phyloP scores from a whole-genome alignment of 768 basidiomycete species.

The Podaxis mareebaensis region DNA sequence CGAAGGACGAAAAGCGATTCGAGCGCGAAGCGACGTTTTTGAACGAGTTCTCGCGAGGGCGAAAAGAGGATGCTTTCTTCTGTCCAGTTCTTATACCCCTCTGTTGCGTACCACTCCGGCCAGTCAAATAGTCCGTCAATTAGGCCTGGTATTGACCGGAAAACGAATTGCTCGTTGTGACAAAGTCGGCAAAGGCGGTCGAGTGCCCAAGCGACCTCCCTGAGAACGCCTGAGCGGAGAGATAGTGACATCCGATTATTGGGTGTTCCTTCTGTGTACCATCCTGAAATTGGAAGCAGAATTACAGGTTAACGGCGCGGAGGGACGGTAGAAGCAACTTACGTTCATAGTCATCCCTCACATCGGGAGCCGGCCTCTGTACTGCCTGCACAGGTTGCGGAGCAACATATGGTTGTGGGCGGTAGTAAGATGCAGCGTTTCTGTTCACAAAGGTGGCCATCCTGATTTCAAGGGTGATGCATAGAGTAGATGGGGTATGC shows the following conservation, averaged over 20 bases:
- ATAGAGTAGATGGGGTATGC: not conserved
- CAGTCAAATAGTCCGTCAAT: slow-evolving; percentile 84
- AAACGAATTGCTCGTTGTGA: slow-evolving; percentile 73
- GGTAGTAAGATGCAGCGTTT: slow-evolving; percentile 29
- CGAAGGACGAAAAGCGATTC: slow-evolving; percentile 85
- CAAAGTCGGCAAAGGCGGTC: slow-evolving; percentile 83
- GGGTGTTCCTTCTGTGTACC: slow-evolving; percentile 80
- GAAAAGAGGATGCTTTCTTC: slow-evolving; percentile 56
- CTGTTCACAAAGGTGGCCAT: slow-evolving; percentile 21
- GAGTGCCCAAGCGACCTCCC: slow-evolving; percentile 88
- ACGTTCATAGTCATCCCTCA: slow-evolving; percentile 82
- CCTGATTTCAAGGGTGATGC: not conserved
- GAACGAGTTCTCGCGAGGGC: slow-evolving; percentile 45
- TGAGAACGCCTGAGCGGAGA: slow-evolving; percentile 76
- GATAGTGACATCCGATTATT: slow-evolving; percentile 92
- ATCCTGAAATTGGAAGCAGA: slow-evolving; percentile 46
- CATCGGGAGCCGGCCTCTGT: slow-evolving; percentile 38
- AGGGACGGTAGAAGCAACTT: slow-evolving; percentile 24
- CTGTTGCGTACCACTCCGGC: slow-evolving; percentile 80
- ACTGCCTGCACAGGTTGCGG: slow-evolving; percentile 24
- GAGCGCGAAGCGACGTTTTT: slow-evolving; percentile 72
- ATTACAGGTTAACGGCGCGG: slow-evolving; percentile 9
- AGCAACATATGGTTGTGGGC: slow-evolving; percentile 21
- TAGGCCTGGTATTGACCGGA: slow-evolving; percentile 74
- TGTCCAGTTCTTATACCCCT: slow-evolving; percentile 51